phyloP scores from a whole-genome alignment of 2,329 filamentous ascomycete species.

The Helotiales sp. region DNA sequence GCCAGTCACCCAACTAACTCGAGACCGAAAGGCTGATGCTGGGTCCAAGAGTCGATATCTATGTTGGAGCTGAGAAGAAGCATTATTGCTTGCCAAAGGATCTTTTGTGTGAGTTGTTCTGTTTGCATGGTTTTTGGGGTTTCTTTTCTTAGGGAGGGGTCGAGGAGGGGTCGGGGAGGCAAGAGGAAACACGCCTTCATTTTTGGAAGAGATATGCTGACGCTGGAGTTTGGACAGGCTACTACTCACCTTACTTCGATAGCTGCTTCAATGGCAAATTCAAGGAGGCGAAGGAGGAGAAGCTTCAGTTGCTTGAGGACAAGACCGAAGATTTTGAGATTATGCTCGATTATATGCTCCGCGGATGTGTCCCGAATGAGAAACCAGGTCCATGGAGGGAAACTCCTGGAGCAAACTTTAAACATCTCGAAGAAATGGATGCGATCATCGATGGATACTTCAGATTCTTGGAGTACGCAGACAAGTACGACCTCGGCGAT shows the following conservation, averaged over 20 bases:
- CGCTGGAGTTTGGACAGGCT: too few species aligned
- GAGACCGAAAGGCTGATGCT: not conserved
- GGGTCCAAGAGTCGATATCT: not conserved
- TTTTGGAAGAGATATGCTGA: too few species aligned
- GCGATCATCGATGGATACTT: not conserved
- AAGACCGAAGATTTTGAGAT: not conserved
- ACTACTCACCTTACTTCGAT: not conserved
- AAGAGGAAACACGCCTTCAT: too few species aligned
- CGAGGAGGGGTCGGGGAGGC: too few species aligned
- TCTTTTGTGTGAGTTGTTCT: too few species aligned
- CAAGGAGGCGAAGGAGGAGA: too few species aligned
- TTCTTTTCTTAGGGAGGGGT: too few species aligned
- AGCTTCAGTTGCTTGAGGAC: not conserved
- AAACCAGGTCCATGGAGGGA: not conserved
- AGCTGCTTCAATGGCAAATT: not conserved
- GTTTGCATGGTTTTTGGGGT: too few species aligned
- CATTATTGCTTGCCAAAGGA: not conserved
- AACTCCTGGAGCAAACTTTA: too few species aligned
- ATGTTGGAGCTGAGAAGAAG: not conserved
- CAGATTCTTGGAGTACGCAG: not conserved
- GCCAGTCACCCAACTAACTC: too few species aligned
- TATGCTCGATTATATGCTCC: not conserved
- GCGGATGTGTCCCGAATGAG: not conserved
- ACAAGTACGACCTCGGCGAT: not conserved
- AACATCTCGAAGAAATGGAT: not conserved